Conservation (phyloP, 306 rosid species). For the Acacia confusa region DNA sequence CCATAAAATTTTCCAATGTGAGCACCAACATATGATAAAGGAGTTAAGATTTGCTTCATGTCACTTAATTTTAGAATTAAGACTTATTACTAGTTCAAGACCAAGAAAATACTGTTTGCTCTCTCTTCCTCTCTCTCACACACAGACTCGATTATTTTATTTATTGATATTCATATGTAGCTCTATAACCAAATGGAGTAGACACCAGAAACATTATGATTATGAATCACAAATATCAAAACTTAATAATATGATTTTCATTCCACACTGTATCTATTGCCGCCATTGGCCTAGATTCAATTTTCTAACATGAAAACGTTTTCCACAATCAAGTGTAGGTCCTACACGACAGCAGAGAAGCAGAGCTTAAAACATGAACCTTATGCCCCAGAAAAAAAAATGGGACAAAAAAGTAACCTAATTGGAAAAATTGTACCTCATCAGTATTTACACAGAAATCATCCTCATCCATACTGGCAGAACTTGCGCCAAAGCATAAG, state of each 20-base stretch:
- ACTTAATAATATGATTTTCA: background rate
- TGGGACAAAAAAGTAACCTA: background rate
- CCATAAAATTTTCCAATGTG: slow-evolving; percentile 1
- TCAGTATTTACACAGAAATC: slow-evolving; percentile 39
- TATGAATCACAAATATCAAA: background rate
- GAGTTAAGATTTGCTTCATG: background rate
- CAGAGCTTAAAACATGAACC: background rate
- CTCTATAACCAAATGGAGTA: background rate
- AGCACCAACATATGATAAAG: slow-evolving; percentile 4
- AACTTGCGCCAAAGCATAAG: slow-evolving; percentile 87
- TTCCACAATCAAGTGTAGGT: background rate
- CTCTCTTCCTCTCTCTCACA: background rate
- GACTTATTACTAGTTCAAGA: background rate
- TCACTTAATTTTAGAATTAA: background rate
- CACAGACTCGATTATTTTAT: background rate
- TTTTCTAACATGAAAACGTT: background rate
- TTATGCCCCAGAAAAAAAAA: background rate
- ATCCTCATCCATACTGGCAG: slow-evolving; percentile 58
- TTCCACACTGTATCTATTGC: background rate
- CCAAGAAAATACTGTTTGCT: background rate
- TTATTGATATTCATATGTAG: background rate
- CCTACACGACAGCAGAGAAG: background rate
- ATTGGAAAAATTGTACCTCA: slow-evolving; percentile 44
- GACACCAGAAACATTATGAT: background rate
- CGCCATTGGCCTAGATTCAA: slow-evolving; percentile 3